A percentile compares a stretch with the other conserved stretches of the same genome.
Conservation (phyloP, 352 stramenopile genomes). For the Lagenidium sp. region DNA sequence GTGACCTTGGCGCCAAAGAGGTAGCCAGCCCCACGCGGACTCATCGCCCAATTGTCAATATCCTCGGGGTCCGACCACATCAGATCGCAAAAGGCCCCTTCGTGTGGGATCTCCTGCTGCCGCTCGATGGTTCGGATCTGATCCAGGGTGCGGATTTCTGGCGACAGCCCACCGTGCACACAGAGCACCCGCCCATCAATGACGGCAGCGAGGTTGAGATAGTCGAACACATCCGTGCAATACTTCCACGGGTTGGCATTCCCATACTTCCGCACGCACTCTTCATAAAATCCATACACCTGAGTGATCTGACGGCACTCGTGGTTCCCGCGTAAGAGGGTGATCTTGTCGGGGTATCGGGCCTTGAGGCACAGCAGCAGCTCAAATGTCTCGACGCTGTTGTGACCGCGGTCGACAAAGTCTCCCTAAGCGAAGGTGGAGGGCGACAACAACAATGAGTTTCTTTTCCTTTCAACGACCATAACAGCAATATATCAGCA, state of each 20-base stretch:
- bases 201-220: conserved; percentile 91
- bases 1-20: conserved; percentile 85
- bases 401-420: conserved; percentile 87
- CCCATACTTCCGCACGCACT: conserved; percentile 96
- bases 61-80: conserved; percentile 98
- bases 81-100: conserved; percentile 96
- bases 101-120: conserved; percentile 94
- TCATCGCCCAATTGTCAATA: conserved; percentile 88
- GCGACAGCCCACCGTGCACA: conserved; percentile 94
- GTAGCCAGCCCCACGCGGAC: conserved; percentile 81
- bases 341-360: conserved; percentile 83
- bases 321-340: conserved; percentile 83
- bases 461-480: too few species aligned
- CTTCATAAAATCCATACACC: conserved; percentile 97
- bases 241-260: conserved; percentile 96
- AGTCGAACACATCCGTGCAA: conserved; percentile 96
- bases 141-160: conserved; percentile 93
- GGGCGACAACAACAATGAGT: too few species aligned
- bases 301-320: conserved; percentile 95
- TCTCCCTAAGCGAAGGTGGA: too few species aligned
- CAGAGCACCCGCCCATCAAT: conserved; percentile 90
- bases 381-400: conserved; percentile 88
- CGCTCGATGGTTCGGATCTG: conserved; percentile 95
- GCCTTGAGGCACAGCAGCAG: conserved; percentile 84
- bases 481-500: too few species aligned